These are phyloP conservation scores for Ceraceosorus guamensis DNA, from an alignment of 1,284 basidiomycete genomes.

Conservation along the genomic window DNA sequence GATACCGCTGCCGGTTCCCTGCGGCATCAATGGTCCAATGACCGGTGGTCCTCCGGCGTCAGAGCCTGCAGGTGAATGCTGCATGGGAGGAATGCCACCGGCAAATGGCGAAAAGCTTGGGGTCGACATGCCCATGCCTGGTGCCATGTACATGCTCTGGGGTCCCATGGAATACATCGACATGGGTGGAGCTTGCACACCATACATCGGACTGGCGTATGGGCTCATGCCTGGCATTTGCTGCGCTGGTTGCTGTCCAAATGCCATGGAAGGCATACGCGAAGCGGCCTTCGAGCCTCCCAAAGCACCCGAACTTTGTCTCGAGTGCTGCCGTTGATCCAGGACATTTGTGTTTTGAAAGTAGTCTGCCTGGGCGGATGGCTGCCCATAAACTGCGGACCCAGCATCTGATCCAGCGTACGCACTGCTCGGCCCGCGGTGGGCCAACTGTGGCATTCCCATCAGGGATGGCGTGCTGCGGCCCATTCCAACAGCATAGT, in stretches of 20 bases:
- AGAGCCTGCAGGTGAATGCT: slow-evolving; percentile 2
- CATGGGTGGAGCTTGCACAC: slow-evolving; percentile 17
- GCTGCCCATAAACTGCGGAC: slow-evolving; percentile 1
- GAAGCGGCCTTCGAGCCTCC: slow-evolving; percentile 2
- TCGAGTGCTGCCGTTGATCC: slow-evolving; percentile 19
- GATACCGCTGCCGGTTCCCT: slow-evolving; percentile 27
- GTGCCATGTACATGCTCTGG: slow-evolving; percentile 1
- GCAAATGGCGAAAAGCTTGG: background rate
- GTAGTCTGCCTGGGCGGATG: slow-evolving; percentile 26
- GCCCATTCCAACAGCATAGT: slow-evolving; percentile 11
- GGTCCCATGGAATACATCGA: slow-evolving; percentile 21
- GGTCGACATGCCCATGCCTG: background rate
- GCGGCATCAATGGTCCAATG: slow-evolving; percentile 19
- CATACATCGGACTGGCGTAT: slow-evolving; percentile 41
- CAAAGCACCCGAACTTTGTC: slow-evolving; percentile 6
- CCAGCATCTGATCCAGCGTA: slow-evolving; percentile 8
- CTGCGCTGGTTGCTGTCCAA: background rate
- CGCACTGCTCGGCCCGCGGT: slow-evolving; percentile 3
- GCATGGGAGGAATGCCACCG: background rate
- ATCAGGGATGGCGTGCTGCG: background rate
- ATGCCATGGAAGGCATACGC: slow-evolving; percentile 7
- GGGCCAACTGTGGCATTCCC: background rate
- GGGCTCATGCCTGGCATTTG: slow-evolving; percentile 14
- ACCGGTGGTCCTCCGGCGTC: background rate
- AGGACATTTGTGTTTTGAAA: slow-evolving; percentile 45